phyloP scores from a whole-genome alignment of 192 early-diverging fungal genomes.

The Diversispora epigaea region DNA sequence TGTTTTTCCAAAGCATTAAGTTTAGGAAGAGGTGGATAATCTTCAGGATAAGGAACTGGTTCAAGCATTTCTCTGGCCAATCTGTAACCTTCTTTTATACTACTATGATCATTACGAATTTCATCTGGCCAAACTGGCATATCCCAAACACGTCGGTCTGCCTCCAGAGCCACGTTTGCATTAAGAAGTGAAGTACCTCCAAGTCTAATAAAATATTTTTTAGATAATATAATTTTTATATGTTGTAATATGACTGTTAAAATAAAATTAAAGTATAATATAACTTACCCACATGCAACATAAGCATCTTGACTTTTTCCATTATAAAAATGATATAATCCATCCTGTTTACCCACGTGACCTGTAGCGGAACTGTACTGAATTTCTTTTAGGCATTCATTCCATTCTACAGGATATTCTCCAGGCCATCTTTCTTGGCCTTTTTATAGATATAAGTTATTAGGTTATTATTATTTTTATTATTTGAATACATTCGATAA shows the following conservation, averaged over 20 bases:
- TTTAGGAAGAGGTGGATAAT: slow-evolving; percentile 45
- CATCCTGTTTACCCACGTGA: slow-evolving; percentile 37
- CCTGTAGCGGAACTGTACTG: slow-evolving; percentile 38
- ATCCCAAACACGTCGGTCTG: slow-evolving; percentile 44
- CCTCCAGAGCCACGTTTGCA: slow-evolving; percentile 45
- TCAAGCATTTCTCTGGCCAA: slow-evolving; percentile 42
- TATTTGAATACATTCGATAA: not conserved
- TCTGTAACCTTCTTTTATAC: slow-evolving; percentile 33
- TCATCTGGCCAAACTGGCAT: slow-evolving; percentile 40
- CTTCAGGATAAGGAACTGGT: slow-evolving; percentile 40
- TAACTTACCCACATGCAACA: slow-evolving; percentile 44
- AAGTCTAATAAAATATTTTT: slow-evolving; percentile 33
- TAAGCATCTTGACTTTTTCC: slow-evolving; percentile 44
- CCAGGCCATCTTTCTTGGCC: slow-evolving; percentile 52
- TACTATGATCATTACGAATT: slow-evolving; percentile 35
- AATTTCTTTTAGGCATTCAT: slow-evolving; percentile 38
- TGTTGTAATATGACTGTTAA: no score
- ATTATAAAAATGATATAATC: slow-evolving; percentile 44
- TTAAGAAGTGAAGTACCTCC: slow-evolving; percentile 51
- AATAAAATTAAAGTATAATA: not conserved
- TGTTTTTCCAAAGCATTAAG: slow-evolving; percentile 42
- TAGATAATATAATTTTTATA: not conserved
- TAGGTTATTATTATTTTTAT: no score
- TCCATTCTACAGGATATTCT: slow-evolving; percentile 41
- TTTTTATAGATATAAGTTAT: not conserved